Evolutionary conservation across 1,284 basidiomycete species (phyloP).

Genomic region (Mycosarcoma maydis): DNA sequence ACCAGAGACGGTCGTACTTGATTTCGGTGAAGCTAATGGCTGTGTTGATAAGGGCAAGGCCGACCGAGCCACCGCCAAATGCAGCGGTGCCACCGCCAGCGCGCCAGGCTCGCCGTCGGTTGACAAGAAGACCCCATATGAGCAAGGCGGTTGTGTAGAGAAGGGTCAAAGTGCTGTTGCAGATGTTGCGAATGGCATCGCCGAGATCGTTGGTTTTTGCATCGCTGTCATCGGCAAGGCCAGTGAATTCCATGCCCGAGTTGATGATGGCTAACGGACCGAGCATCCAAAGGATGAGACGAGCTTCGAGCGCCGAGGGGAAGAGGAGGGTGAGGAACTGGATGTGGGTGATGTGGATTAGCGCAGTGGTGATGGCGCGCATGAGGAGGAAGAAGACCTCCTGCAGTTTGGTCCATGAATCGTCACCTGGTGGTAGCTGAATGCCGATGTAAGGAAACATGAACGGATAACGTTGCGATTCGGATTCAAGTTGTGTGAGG

Average conservation of each 20-base stretch:
- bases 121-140: conserved; percentile 92
- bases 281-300: conserved; percentile 86
- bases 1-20: conserved; percentile 64
- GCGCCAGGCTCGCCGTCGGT: conserved; percentile 90
- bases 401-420: conserved; percentile 76
- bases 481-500: conserved; percentile 73
- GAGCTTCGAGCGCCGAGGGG: conserved; percentile 88
- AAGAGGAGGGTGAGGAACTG: conserved; percentile 96
- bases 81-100: conserved; percentile 89
- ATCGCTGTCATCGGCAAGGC: conserved; percentile 71
- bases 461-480: conserved; percentile 86
- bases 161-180: conserved; percentile 91
- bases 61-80: conserved; percentile 75
- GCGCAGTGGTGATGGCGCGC: conserved; percentile 82
- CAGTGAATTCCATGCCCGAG: conserved; percentile 84
- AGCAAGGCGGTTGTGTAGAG: conserved; percentile 89
- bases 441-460: conserved; percentile 91
- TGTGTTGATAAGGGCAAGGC: conserved; percentile 61
- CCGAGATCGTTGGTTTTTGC: conserved; percentile 73
- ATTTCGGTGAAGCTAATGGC: conserved; percentile 65
- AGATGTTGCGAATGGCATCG: conserved; percentile 87
- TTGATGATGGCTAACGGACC: conserved; percentile 87
- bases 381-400: conserved; percentile 85
- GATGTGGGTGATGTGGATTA: conserved; percentile 94
- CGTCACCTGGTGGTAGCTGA: conserved; percentile 75